These are phyloP conservation scores for Euphrasia arctica DNA, from an alignment of 305 asterid genomes.

Conservation along the genomic window DNA sequence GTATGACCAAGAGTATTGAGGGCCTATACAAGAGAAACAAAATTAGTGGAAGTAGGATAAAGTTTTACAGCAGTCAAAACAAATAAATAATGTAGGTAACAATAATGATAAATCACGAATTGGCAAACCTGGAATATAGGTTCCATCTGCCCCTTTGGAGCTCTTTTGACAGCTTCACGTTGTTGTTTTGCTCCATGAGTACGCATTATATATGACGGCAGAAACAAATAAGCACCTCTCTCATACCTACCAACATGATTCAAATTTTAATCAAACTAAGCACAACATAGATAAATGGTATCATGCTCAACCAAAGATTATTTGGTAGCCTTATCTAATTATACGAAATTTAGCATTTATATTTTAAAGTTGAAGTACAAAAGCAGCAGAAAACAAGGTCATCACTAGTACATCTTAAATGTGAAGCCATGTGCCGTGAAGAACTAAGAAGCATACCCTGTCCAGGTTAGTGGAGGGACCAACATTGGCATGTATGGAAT, in stretches of 20 bases:
- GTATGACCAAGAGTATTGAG: constrained; percentile 88
- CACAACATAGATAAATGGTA: no score
- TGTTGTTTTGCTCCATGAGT: constrained; percentile 97
- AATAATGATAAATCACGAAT: constrained; percentile 8
- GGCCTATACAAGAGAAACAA: constrained; percentile 49
- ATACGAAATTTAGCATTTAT: no score
- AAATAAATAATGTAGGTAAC: constrained; percentile 11
- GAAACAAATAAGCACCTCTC: no score
- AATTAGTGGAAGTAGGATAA: constrained; percentile 9
- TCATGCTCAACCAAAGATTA: no score
- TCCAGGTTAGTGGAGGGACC: constrained; percentile 48
- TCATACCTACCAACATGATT: no score
- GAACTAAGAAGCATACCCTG: constrained; percentile 40
- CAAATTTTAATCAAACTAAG: no score
- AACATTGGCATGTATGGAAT: constrained; percentile 99
- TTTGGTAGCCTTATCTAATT: no score
- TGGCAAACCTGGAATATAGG: constrained; percentile 66
- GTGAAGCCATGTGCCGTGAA: not conserved
- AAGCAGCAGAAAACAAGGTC: no score
- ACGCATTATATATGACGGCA: no score
- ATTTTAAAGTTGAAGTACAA: no score
- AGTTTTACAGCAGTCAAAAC: not conserved
- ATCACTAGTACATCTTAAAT: not conserved
- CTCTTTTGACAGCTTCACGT: constrained; percentile 69
- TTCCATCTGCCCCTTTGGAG: constrained; percentile 62